Conservation (phyloP, 192 early-diverging fungal species). For the Coemansia sp. region DNA sequence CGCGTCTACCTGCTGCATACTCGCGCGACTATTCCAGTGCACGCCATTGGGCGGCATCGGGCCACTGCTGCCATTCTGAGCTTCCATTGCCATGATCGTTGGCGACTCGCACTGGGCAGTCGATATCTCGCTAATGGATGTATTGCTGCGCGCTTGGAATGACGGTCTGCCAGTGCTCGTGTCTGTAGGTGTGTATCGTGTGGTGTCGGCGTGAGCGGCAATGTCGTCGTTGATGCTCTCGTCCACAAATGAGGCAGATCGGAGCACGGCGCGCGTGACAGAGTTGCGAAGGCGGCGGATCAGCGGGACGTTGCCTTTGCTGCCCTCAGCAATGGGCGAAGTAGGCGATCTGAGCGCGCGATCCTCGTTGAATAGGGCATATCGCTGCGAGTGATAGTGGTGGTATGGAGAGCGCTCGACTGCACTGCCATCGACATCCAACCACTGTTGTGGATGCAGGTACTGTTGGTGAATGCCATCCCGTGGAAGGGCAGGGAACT, state of each 20-base stretch:
- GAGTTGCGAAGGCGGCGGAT: constrained; percentile 22
- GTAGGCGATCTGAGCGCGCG: background rate
- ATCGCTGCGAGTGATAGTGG: background rate
- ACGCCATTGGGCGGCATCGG: background rate
- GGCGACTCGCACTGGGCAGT: background rate
- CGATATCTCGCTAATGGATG: constrained; percentile 11
- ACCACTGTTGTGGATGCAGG: background rate
- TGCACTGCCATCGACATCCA: background rate
- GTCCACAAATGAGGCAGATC: constrained; percentile 34
- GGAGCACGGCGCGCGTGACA: constrained; percentile 20
- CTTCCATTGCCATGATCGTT: background rate
- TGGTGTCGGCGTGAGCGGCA: constrained; percentile 11
- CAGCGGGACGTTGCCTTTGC: constrained; percentile 2
- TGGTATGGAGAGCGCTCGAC: background rate
- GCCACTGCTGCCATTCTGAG: background rate
- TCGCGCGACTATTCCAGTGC: background rate
- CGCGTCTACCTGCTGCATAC: background rate
- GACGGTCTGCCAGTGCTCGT: background rate
- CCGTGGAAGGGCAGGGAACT: constrained; percentile 20
- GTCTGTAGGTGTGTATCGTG: background rate
- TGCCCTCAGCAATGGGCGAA: background rate
- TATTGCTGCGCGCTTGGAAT: constrained; percentile 17
- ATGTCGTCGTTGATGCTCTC: constrained; percentile 31
- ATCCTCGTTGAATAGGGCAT: background rate
- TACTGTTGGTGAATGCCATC: constrained; percentile 11